Evolutionary conservation across 768 basidiomycete genomes (phyloP), one percentile per base, ranked within the genome.

Genomic region (Termitomyces sp.): DNA sequence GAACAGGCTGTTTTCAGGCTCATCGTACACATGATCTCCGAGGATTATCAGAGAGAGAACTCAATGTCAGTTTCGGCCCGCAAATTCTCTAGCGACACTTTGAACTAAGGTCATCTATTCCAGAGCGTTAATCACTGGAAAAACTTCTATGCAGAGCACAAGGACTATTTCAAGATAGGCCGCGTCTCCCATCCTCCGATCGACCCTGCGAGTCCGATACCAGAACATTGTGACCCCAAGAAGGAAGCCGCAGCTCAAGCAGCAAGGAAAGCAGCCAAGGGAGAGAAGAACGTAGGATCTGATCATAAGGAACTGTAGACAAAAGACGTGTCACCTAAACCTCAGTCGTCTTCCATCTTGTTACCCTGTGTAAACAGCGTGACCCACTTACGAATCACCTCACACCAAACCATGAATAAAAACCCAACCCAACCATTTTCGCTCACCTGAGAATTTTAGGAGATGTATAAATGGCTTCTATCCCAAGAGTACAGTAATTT

Each of bases 21-120:
- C 95, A 98, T 74, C 83, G 85, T 48, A 98, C 95, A 41, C 89
- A 97, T 74, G 95, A 98, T 75, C 77, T 89, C 61, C 87, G 95
- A 62, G 96, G 89, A 16, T 72, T 98, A 64, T 79, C 78, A 38
- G 84, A 88, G 54, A 71, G 75, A 60, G 92, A 98, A 73, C 70
- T 89, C 61, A 72, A 78, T 69, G 95, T 91, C 70, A 66, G 84
- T 75, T 49, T 52, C 55, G 10, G 57, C 18, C 32, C 23, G 36
- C 16, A 16, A 35, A 12, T 41, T 32, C 6, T 4, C 23, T 3
- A 12, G 2, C 7, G 14, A 16, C 41, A 23, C 28, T n/a, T 26
- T 26, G 52, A 56, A 13, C 38, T 55, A 4, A 57, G 18, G 28
- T 14, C 38, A 4, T 46, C 28, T 49, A 50, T 61, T 18, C 12